Conservation (phyloP, 78 protist genomes). For the Dictyostelium brefeldianum region DNA sequence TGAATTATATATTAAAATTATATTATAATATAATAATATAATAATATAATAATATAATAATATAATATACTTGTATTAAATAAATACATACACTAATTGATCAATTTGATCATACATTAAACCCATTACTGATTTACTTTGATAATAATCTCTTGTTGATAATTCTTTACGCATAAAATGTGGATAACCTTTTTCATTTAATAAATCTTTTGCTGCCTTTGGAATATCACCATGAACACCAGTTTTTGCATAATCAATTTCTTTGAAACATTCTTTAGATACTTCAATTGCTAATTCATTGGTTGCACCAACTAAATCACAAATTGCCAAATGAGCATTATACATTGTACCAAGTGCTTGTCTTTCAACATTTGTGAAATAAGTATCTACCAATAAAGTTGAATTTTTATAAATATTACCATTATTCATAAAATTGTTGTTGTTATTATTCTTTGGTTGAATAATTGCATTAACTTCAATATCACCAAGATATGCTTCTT, state of each 20-base stretch:
- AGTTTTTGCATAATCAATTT: conserved; percentile 77
- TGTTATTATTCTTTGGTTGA: too few species aligned
- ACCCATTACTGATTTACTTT: background rate
- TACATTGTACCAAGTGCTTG: conserved; percentile 62
- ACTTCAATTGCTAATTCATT: conserved; percentile 15
- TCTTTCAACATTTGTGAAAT: background rate
- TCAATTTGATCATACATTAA: conserved; percentile 15
- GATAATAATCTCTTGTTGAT: background rate
- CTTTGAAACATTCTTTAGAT: conserved; percentile 57
- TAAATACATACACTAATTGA: background rate
- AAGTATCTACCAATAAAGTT: background rate
- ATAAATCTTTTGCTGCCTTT: background rate
- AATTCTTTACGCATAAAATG: conserved; percentile 4
- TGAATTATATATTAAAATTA: too few species aligned
- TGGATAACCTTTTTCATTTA: background rate
- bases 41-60: too few species aligned
- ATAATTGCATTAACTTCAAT: background rate
- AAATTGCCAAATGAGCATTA: conserved; percentile 49
- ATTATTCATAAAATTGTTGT: background rate
- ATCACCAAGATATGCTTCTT: background rate
- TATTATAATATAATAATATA: too few species aligned
- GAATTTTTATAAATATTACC: background rate
- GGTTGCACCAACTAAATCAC: background rate
- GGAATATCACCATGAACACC: conserved; percentile 65
- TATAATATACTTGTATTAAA: too few species aligned